These are phyloP conservation scores for Herpetomonas samuelpessoai DNA, from an alignment of 208 protist genomes.

Conservation along the genomic window DNA sequence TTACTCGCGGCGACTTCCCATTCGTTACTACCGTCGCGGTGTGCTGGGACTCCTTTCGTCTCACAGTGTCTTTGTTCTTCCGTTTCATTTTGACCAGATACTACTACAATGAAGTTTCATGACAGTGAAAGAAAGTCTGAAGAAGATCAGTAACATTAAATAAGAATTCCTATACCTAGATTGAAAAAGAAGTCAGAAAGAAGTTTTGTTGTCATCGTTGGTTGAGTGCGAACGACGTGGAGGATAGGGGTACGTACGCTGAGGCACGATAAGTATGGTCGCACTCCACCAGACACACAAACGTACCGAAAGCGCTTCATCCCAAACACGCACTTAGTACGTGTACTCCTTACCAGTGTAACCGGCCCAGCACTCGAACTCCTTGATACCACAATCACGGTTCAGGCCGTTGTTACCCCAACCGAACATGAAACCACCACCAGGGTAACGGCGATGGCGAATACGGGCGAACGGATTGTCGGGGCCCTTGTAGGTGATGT, in stretches of 20 bases:
- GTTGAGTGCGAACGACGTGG: neutral
- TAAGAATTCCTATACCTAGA: too few species aligned
- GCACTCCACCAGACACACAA: neutral
- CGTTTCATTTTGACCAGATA: too few species aligned
- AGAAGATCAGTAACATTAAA: too few species aligned
- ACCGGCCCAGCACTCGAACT: conserved; percentile 88
- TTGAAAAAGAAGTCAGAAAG: too few species aligned
- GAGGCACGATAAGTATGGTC: too few species aligned
- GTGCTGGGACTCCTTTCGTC: too few species aligned
- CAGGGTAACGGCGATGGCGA: conserved; percentile 73
- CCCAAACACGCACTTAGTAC: conserved; percentile 39
- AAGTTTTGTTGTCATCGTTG: neutral
- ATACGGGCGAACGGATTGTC: conserved; percentile 82
- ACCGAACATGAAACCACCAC: conserved; percentile 74
- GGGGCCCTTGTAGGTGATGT: conserved; percentile 80
- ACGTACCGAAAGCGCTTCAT: neutral
- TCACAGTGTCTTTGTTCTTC: too few species aligned
- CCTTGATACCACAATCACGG: conserved; percentile 82
- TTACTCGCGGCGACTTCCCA: too few species aligned
- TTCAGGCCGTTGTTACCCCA: conserved; percentile 92
- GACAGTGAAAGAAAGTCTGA: too few species aligned
- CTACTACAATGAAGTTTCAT: too few species aligned
- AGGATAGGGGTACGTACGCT: neutral
- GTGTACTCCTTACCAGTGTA: conserved; percentile 88
- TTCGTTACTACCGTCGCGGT: too few species aligned